Evolutionary conservation across 2,329 filamentous ascomycete species (phyloP).

Genomic region (Ceratocystis lukuohia): DNA sequence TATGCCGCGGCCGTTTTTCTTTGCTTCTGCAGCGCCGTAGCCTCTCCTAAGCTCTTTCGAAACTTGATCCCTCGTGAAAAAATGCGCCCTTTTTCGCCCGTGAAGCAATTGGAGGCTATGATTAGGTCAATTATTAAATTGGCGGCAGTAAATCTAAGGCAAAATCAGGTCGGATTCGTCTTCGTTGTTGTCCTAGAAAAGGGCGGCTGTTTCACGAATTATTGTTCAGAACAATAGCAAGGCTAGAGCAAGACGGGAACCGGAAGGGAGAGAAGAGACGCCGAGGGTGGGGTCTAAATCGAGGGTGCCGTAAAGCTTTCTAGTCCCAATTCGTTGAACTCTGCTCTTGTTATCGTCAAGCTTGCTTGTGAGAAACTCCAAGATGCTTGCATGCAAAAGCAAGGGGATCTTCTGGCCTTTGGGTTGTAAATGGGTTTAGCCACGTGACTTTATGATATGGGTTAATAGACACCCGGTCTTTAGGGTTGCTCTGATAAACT

Average conservation of each 20-base stretch:
- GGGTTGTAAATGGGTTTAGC: background rate
- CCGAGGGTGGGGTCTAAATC: background rate
- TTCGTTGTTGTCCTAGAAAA: too few species aligned
- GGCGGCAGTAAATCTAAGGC: too few species aligned
- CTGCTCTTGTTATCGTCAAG: background rate
- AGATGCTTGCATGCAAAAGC: constrained; percentile 4
- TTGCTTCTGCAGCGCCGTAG: background rate
- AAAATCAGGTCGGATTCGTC: too few species aligned
- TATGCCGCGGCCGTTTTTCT: background rate
- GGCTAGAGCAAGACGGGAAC: too few species aligned
- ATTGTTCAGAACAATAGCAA: too few species aligned
- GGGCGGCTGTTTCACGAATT: too few species aligned
- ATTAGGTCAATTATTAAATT: background rate
- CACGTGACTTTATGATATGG: background rate
- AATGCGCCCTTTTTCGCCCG: too few species aligned
- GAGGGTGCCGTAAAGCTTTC: background rate
- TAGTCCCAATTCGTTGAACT: background rate
- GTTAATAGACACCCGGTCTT: background rate
- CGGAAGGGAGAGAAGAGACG: background rate
- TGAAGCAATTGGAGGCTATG: background rate
- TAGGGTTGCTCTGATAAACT: background rate
- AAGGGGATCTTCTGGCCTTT: background rate
- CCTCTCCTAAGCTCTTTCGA: background rate
- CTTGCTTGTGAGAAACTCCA: background rate
- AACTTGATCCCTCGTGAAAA: too few species aligned